Conservation (phyloP, 495 filamentous ascomycete genomes). For the Darksidea phi region DNA sequence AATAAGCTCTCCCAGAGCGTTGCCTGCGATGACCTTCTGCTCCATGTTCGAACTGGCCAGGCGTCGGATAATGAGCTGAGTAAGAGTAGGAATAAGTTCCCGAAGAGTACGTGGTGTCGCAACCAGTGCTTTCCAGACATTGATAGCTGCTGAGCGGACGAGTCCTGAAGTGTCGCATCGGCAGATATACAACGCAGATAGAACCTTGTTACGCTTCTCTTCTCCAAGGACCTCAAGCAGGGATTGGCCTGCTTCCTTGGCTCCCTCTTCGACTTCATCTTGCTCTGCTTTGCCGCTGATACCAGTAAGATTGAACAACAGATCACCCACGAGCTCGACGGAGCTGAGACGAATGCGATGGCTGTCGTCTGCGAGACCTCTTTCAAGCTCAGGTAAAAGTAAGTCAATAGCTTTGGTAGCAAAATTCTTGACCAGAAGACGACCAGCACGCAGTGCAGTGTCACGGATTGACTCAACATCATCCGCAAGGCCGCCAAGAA, state of each 20-base stretch:
- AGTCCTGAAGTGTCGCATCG: slow-evolving; percentile 93
- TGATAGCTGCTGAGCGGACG: slow-evolving; percentile 85
- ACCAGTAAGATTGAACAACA: slow-evolving; percentile 96
- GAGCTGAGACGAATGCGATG: slow-evolving; percentile 97
- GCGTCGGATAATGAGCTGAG: slow-evolving; percentile 88
- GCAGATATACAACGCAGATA: slow-evolving; percentile 95
- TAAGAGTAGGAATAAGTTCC: slow-evolving; percentile 90
- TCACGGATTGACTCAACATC: slow-evolving; percentile 94
- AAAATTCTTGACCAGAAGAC: slow-evolving; percentile 96
- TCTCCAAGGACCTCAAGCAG: slow-evolving; percentile 90
- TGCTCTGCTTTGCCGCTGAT: slow-evolving; percentile 81
- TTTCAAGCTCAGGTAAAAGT: slow-evolving; percentile 88
- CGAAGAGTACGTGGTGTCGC: slow-evolving; percentile 89
- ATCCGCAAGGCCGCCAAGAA: slow-evolving; percentile 89
- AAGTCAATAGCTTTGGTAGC: slow-evolving; percentile 91
- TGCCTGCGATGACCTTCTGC: slow-evolving; percentile 96
- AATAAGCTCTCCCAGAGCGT: slow-evolving; percentile 92
- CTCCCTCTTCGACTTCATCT: slow-evolving; percentile 75
- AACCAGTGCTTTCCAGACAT: slow-evolving; percentile 95
- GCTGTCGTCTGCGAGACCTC: slow-evolving; percentile 90
- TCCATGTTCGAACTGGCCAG: slow-evolving; percentile 96
- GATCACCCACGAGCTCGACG: slow-evolving; percentile 93
- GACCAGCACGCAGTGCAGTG: slow-evolving; percentile 86
- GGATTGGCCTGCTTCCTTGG: slow-evolving; percentile 82
- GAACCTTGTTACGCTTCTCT: slow-evolving; percentile 90